phyloP scores from a whole-genome alignment of 345 rosid species.

The Turnera subulata region DNA sequence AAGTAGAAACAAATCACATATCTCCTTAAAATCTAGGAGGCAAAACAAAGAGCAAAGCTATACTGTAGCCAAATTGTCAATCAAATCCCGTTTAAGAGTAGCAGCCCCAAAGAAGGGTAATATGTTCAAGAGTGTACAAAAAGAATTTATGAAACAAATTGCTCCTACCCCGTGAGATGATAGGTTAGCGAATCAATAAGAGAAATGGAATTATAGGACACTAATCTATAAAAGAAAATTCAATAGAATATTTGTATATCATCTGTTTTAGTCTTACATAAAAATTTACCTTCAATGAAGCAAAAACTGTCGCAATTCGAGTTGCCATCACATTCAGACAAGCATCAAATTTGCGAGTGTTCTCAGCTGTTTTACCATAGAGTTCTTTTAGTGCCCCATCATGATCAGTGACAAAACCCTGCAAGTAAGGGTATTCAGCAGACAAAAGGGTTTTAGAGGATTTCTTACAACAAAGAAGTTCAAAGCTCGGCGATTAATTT shows the following conservation, averaged over 20 bases:
- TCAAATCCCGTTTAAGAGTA: too few relatives aligned
- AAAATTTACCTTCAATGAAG: slow-evolving; percentile 66
- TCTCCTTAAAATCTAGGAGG: too few relatives aligned
- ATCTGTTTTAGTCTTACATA: background rate
- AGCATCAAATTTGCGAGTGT: slow-evolving; percentile 52
- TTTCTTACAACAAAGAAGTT: slow-evolving; percentile 13
- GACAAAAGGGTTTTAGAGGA: background rate
- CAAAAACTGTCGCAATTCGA: slow-evolving; percentile 87
- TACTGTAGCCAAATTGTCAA: too few relatives aligned
- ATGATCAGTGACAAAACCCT: slow-evolving; percentile 93
- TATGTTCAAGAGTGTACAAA: too few relatives aligned
- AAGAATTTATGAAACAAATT: too few relatives aligned
- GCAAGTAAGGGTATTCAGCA: slow-evolving; percentile 16
- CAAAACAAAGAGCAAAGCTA: too few relatives aligned
- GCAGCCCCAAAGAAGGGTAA: too few relatives aligned
- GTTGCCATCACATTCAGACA: slow-evolving; percentile 78
- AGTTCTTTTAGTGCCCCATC: slow-evolving; percentile 67
- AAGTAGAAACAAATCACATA: too few relatives aligned
- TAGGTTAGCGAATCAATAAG: too few relatives aligned
- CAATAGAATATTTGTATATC: too few relatives aligned
- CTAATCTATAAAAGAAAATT: background rate
- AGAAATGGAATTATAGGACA: background rate
- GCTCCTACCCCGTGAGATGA: too few relatives aligned
- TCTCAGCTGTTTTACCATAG: slow-evolving; percentile 53
- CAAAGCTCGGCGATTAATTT: too few relatives aligned